Percentiles rank a stretch among this genome's conserved stretches.
These are phyloP conservation scores for Ustilago hordei DNA, from an alignment of 1,284 basidiomycete genomes.

Conservation along the genomic window DNA sequence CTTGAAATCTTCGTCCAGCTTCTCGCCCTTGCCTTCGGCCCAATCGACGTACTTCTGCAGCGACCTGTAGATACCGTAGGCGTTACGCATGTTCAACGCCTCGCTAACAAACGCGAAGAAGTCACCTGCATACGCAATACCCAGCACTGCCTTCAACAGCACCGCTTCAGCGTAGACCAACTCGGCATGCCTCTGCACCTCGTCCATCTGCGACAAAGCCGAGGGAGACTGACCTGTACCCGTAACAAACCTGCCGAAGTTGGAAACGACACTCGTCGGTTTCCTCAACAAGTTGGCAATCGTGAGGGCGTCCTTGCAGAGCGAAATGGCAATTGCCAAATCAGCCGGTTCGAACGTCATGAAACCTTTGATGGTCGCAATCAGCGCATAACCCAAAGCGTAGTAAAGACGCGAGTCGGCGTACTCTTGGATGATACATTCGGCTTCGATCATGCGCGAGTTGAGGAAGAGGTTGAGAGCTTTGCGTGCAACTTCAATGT, in stretches of 20 bases:
- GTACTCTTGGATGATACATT: slow-evolving; percentile 58
- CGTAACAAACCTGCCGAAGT: slow-evolving; percentile 65
- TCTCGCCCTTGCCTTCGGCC: slow-evolving; percentile 51
- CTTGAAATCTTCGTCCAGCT: slow-evolving; percentile 66
- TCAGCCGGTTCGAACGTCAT: slow-evolving; percentile 69
- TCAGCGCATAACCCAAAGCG: slow-evolving; percentile 65
- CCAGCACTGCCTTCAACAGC: slow-evolving; percentile 66
- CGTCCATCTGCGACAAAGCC: slow-evolving; percentile 60
- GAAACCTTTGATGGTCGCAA: slow-evolving; percentile 68
- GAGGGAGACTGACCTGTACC: slow-evolving; percentile 62
- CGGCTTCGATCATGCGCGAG: slow-evolving; percentile 67
- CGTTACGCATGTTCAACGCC: slow-evolving; percentile 68
- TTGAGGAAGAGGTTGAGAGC: slow-evolving; percentile 69
- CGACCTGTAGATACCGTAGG: slow-evolving; percentile 68
- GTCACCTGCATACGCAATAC: slow-evolving; percentile 68
- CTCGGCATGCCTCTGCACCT: slow-evolving; percentile 67
- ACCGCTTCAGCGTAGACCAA: slow-evolving; percentile 65
- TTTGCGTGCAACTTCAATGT: slow-evolving; percentile 55
- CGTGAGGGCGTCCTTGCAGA: slow-evolving; percentile 64
- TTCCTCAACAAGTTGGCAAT: slow-evolving; percentile 65
- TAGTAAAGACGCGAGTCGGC: slow-evolving; percentile 66
- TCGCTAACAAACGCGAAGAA: slow-evolving; percentile 66
- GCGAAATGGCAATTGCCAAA: slow-evolving; percentile 64
- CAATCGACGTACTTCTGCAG: slow-evolving; percentile 67
- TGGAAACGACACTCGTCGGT: slow-evolving; percentile 53